phyloP scores from a whole-genome alignment of 2,329 filamentous ascomycete genomes.

The Hortaea werneckii region DNA sequence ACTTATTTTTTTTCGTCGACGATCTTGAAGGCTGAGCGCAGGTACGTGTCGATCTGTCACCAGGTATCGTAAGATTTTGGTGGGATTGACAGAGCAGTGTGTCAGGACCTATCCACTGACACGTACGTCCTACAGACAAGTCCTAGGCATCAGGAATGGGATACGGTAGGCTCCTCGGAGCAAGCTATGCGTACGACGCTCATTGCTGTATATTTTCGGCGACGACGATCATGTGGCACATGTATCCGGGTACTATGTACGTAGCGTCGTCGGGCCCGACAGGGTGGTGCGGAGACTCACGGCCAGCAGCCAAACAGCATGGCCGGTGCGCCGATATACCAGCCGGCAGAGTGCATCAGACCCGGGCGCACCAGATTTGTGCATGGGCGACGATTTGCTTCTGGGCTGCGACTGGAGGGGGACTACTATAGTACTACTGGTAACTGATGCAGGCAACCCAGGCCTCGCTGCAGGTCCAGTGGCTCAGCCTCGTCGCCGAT shows the following conservation, averaged over 20 bases:
- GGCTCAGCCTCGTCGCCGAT: not conserved
- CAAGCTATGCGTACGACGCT: no score
- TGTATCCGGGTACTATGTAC: not conserved
- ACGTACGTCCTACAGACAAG: no score
- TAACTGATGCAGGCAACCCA: not conserved
- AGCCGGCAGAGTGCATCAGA: not conserved
- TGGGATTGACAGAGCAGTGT: no score
- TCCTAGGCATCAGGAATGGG: no score
- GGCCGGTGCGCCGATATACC: not conserved
- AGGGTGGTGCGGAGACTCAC: not conserved
- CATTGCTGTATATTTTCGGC: constrained; percentile 2
- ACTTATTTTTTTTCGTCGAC: no score
- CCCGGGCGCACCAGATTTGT: not conserved
- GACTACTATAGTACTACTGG: no score
- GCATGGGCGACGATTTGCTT: not conserved
- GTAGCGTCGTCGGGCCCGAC: not conserved
- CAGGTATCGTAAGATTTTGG: no score
- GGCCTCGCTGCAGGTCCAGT: not conserved
- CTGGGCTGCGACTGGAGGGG: not conserved
- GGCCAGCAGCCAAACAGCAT: not conserved
- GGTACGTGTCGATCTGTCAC: no score
- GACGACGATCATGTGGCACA: not conserved
- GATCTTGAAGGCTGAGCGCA: no score
- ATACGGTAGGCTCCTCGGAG: no score
- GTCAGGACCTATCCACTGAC: no score